These are phyloP conservation scores for Fragilariopsis cylindrus DNA, from an alignment of 108 stramenopile species.

Conservation along the genomic window DNA sequence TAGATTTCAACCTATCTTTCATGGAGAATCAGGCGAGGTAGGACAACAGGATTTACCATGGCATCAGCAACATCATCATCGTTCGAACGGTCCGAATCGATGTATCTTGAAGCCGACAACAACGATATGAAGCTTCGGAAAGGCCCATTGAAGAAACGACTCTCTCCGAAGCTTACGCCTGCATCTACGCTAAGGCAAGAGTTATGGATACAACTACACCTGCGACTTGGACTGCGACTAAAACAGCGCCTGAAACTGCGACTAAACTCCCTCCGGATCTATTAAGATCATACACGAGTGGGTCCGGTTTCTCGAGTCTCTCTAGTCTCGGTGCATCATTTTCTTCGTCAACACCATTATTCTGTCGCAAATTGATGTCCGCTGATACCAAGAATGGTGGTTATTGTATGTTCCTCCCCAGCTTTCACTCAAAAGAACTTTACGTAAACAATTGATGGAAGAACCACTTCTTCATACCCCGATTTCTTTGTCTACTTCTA, in stretches of 20 bases:
- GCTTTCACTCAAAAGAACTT: constrained; percentile 8
- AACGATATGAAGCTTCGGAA: not conserved
- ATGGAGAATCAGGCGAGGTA: not conserved
- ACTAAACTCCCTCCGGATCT: not conserved
- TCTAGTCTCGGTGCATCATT: too few species aligned
- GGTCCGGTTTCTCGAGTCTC: not conserved
- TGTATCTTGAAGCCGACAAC: not conserved
- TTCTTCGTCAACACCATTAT: not conserved
- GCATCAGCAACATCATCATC: not conserved
- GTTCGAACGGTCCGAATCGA: not conserved
- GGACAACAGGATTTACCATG: not conserved
- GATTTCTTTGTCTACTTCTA: not conserved
- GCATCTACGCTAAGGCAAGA: not conserved
- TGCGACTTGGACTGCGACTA: too few species aligned
- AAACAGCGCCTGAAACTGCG: not conserved
- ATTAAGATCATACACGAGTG: not conserved
- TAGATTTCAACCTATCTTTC: not conserved
- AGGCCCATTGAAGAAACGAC: constrained; percentile 32
- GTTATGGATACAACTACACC: not conserved
- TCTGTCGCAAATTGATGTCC: constrained; percentile 1
- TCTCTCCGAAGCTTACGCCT: constrained; percentile 12
- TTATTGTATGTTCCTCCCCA: not conserved
- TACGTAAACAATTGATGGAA: not conserved
- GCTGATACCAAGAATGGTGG: not conserved
- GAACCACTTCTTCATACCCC: not conserved